Base-by-base conservation (phyloP, 1,139 yeast genomes). In the Saccharomyces uvarum region DNA sequence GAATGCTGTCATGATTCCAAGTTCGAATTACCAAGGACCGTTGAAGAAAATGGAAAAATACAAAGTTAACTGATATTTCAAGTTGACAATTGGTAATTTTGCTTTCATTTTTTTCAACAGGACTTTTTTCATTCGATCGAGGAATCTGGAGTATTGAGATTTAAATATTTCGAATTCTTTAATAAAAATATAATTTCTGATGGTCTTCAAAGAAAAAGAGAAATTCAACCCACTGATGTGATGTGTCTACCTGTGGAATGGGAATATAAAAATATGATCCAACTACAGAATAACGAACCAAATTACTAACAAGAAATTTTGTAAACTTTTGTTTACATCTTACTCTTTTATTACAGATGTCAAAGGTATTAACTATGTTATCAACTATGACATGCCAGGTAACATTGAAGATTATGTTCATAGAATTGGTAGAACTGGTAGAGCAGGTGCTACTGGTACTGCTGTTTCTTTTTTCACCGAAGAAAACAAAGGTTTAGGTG, bases 371-470 rank as follows among this genome's bases (percentile, higher is more conserved):
- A 86, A 91, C 65, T 85, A 78, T 68, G 99, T 93, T 59, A 81
- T 93, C 71, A 93, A 93, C 83, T 90, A 81, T 70, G 99, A 93
- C 74, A 91, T 91, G 90, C 98, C 99, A 69, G 90, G 90, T 75
- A 93, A 91, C 77, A 88, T 90, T 71, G 99, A 93, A 77, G 98
- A 93, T 77, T 93, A 93, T 73, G 97, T 93, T 58, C 77, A 73
- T 58, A 71, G 77, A 70, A 74, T 74, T 56, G 97, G 97, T 72
- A 89, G 99, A 84, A 91, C 98, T 61, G 99, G 99, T 73, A 89
- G 99, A 83, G 99, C 97, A 63, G 98, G 98, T 73, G 84, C 89
- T 61, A 79, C 80, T 59, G 99, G 99, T 79, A 90, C 95, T 60
- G 97, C 99, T 57, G 83, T 91, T 63, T 90, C 99, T 9, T 83